Base-by-base conservation (phyloP, 306 rosid genomes). In the Vachellia pachyceras region DNA sequence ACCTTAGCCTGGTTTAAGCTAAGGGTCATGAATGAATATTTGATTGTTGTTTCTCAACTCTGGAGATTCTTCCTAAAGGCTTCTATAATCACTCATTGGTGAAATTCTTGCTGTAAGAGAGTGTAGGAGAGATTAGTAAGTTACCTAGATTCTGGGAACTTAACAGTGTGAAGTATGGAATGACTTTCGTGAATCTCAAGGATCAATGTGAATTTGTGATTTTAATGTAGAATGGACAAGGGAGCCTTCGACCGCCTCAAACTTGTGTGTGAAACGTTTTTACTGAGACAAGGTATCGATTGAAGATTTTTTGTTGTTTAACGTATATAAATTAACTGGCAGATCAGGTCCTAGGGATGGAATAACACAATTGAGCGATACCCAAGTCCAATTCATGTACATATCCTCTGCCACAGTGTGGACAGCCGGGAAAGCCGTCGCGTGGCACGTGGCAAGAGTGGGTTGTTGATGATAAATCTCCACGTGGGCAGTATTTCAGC, bases 131-230 rank as follows among this genome's bases (percentile, higher is more conserved):
- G n/a, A n/a, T n/a, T n/a, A n/a, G n/a, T n/a, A n/a, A n/a, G n/a
- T n/a, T n/a, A n/a, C n/a, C n/a, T n/a, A n/a, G n/a, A n/a, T n/a
- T n/a, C n/a, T n/a, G n/a, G n/a, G n/a, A n/a, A n/a, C n/a, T n/a
- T n/a, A n/a, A n/a, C n/a, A n/a, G n/a, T n/a, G n/a, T 29, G 33
- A 29, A 29, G 33, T 1, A 29, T 25, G 29, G n/a, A 69, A 49
- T 22, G 49, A 47, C 64, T 44, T 18, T 35, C 12, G 18, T 46
- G 67, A 61, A 7, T 50, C 69, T 80, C 47, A 46, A 67, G 83
- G 86, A 85, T 89, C 79, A 85, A 80, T n/a, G 72, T 68, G 79
- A 75, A 75, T 79, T 86, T 84, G 90, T 50, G 89, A 15, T 82
- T 69, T 79, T 42, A 52, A 73, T 70, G 33, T 29, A 29, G 33